Percentiles rank a stretch among this genome's conserved stretches.
Evolutionary conservation across 208 protist species (phyloP).

Genomic region (Wallacemonas sp.): DNA sequence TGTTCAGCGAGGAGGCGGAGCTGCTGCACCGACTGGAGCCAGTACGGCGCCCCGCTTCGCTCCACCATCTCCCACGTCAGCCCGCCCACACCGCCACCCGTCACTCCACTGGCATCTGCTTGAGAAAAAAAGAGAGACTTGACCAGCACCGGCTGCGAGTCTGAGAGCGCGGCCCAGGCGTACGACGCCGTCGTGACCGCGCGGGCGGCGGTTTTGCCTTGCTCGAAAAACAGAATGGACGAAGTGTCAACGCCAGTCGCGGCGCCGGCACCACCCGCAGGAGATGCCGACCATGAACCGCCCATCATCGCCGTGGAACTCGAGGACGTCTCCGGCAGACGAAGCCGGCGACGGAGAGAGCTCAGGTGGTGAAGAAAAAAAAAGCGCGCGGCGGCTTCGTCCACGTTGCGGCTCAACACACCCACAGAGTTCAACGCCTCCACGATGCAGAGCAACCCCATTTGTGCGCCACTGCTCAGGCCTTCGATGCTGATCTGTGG

Average conservation of each 20-base stretch:
- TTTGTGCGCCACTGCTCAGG: conserved; percentile 51
- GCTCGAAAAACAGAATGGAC: conserved; percentile 44
- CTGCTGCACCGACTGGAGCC: conserved; percentile 49
- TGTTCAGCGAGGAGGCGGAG: conserved; percentile 72
- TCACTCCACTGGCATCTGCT: background rate
- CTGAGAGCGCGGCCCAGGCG: conserved; percentile 68
- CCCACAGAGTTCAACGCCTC: conserved; percentile 51
- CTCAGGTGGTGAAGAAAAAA: conserved; percentile 70
- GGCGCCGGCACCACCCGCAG: background rate
- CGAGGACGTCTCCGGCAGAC: conserved; percentile 27
- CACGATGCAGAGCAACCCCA: conserved; percentile 75
- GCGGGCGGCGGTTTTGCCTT: conserved; percentile 44
- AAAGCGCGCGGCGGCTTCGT: conserved; percentile 73
- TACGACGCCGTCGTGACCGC: conserved; percentile 39
- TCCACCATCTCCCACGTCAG: conserved; percentile 72
- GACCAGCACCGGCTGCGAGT: conserved; percentile 53
- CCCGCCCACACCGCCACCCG: background rate
- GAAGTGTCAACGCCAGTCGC: conserved; percentile 26
- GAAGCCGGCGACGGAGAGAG: conserved; percentile 56
- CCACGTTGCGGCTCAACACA: conserved; percentile 51
- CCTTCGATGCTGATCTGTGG: conserved; percentile 52
- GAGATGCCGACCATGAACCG: too few relatives aligned
- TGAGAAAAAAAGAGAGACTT: conserved; percentile 39
- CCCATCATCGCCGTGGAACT: background rate
- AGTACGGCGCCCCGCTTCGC: conserved; percentile 60